Percentiles rank a stretch among this genome's conserved stretches.
Conservation (phyloP, 106 monocot genomes). For the Hemerocallis citrina region DNA sequence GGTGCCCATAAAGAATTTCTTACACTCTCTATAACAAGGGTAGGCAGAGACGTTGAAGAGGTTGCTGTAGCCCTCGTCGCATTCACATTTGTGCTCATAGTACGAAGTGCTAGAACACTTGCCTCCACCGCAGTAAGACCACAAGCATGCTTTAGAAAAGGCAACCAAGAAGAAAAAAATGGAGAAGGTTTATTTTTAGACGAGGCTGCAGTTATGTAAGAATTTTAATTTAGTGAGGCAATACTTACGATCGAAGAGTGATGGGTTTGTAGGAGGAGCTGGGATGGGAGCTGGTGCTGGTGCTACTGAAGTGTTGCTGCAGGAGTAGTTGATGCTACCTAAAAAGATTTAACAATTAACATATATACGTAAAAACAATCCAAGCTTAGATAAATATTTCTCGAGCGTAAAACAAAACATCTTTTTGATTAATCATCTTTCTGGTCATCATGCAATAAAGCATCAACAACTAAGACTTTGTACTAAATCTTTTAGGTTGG, state of each 20-base stretch:
- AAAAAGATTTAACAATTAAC: too few relatives aligned
- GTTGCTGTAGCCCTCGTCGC: conserved; percentile 8
- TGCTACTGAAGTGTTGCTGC: conserved; percentile 1
- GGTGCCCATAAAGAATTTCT: neutral
- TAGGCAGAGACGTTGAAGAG: conserved; percentile 13
- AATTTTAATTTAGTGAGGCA: neutral
- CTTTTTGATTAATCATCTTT: too few relatives aligned
- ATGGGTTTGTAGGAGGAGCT: conserved; percentile 6
- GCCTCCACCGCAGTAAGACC: conserved; percentile 18
- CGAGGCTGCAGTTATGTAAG: neutral
- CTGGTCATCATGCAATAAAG: too few relatives aligned
- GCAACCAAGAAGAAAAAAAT: neutral
- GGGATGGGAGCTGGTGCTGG: conserved; percentile 9
- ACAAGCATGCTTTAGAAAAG: conserved; percentile 11
- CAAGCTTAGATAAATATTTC: too few relatives aligned
- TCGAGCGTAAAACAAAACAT: too few relatives aligned
- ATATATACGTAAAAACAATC: too few relatives aligned
- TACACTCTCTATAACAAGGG: conserved; percentile 20
- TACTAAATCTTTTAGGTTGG: too few relatives aligned
- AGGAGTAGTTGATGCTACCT: conserved; percentile 20
- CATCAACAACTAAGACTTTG: too few relatives aligned
- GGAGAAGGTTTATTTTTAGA: neutral
- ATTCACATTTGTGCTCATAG: conserved; percentile 17
- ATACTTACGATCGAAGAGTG: conserved; percentile 13
- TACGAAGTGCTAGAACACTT: conserved; percentile 3